These are phyloP conservation scores for Panicum hallii DNA, from an alignment of 202 grass and related monocot genomes.

Conservation along the genomic window DNA sequence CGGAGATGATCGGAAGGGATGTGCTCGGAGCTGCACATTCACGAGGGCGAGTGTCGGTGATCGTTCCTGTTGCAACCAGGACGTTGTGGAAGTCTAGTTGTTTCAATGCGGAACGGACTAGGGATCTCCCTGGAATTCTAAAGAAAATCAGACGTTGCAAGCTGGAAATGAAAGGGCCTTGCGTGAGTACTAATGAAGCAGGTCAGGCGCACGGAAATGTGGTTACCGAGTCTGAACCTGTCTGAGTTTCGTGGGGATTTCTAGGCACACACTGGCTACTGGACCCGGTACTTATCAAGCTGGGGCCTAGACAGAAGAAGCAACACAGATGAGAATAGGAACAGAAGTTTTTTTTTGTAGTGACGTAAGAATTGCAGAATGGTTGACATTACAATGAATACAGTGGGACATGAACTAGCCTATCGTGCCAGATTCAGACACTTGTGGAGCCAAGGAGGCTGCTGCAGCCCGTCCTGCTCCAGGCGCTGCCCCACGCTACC, in stretches of 20 bases:
- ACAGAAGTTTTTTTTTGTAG: background rate
- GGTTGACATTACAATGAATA: background rate
- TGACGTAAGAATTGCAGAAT: background rate
- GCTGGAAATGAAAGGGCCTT: too few relatives aligned
- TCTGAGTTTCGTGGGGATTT: background rate
- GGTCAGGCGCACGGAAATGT: too few relatives aligned
- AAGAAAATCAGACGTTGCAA: too few relatives aligned
- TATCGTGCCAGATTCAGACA: constrained; percentile 53
- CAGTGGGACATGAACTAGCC: background rate
- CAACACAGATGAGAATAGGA: background rate
- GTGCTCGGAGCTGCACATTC: background rate
- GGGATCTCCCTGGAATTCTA: too few relatives aligned
- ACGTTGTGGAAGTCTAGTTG: background rate
- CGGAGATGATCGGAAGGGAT: background rate
- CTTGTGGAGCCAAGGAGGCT: constrained; percentile 56
- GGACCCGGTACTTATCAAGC: too few relatives aligned
- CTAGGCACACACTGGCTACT: too few relatives aligned
- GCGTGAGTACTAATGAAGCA: too few relatives aligned
- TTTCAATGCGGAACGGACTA: too few relatives aligned
- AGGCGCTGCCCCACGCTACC: constrained; percentile 18
- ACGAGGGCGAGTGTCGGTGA: background rate
- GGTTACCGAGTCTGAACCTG: too few relatives aligned
- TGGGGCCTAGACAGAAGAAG: background rate
- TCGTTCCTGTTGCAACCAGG: background rate
- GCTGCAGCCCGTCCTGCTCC: constrained; percentile 50